Percentiles rank a stretch among this genome's conserved stretches.
Evolutionary conservation across 2,329 filamentous ascomycete species (phyloP).

Genomic region (Fusarium luffae): DNA sequence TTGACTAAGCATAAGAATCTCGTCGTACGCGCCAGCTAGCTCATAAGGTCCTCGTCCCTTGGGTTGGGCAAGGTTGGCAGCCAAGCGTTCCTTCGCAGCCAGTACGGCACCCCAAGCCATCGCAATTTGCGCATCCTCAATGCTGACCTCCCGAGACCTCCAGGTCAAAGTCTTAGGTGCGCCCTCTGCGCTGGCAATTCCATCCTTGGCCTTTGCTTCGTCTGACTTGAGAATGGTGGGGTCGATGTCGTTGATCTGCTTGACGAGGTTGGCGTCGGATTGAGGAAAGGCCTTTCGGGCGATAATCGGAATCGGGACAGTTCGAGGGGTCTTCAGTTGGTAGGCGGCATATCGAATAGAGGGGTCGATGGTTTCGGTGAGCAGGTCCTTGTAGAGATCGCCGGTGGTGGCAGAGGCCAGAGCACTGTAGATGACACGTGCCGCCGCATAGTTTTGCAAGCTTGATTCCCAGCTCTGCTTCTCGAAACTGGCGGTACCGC

Average conservation of each 20-base stretch:
- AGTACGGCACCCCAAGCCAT: conserved; percentile 80
- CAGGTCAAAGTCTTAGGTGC: conserved; percentile 82
- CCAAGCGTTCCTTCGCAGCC: conserved; percentile 61
- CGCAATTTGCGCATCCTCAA: conserved; percentile 93
- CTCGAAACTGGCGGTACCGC: conserved; percentile 84
- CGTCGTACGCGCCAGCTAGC: conserved; percentile 88
- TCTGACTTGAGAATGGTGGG: conserved; percentile 71
- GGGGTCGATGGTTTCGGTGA: conserved; percentile 88
- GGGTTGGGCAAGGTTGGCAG: conserved; percentile 59
- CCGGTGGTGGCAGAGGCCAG: conserved; percentile 69
- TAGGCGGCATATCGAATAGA: conserved; percentile 96
- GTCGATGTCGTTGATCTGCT: conserved; percentile 77
- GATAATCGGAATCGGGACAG: conserved; percentile 81
- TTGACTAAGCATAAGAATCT: conserved; percentile 88
- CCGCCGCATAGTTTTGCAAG: conserved; percentile 78
- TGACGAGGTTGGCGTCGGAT: conserved; percentile 69
- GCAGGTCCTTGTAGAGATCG: conserved; percentile 86
- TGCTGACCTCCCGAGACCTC: conserved; percentile 84
- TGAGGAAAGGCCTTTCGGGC: conserved; percentile 81
- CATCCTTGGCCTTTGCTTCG: conserved; percentile 60
- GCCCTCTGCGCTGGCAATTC: conserved; percentile 61
- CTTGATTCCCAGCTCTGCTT: conserved; percentile 87
- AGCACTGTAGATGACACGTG: conserved; percentile 84
- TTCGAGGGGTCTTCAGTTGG: conserved; percentile 87
- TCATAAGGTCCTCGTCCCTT: conserved; percentile 66